Evolutionary conservation across 495 filamentous ascomycete genomes (phyloP), one percentile per base, ranked within the genome.

Genomic region (Penicillium parvum): DNA sequence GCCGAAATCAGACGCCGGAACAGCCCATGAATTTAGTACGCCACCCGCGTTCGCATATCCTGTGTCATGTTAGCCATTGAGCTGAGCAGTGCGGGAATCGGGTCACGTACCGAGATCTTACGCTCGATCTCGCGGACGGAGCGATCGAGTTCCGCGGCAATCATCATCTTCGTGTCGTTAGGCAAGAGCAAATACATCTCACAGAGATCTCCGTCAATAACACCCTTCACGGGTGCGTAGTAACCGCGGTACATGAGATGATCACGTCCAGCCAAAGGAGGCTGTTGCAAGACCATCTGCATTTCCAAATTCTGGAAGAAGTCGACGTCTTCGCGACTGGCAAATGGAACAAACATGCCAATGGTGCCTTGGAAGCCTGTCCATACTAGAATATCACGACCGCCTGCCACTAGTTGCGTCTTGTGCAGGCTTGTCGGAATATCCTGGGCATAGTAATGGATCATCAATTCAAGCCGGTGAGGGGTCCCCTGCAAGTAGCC

Each of bases 201-300:
- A 58, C 90, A 95, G 46, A 99, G 71, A 71, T 99, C 94, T n/a
- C 94, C 94, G 64, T 99, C 94, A 58, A 99, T 94, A 19, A 95
- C 81, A 0, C 88, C 88, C 74, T 99, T 99, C 10, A 92, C 88
- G 1, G 94, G 94, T n/a, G 85, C 87, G 60, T 99, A 97, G 60
- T 97, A 99, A 32, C 89, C 80, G 40, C 94, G 75, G 57, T 95
- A 99, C 33, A 95, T 91, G 20, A 98, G 65, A 64, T 98, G 92
- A 61, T 97, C 94, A 44, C 94, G 78, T 20, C 94, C 92, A 7
- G 88, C 88, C 16, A 96, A 72, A 9, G 90, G 88, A 15, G 90
- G 76, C 50, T 95, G 85, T 50, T 96, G 89, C 12, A 72, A 75
- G 34, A 89, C 77, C 67, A 99, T 69, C 47, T 92, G 84, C 53